Conservation (phyloP, 306 rosid species). For the Adenanthera pavonina region DNA sequence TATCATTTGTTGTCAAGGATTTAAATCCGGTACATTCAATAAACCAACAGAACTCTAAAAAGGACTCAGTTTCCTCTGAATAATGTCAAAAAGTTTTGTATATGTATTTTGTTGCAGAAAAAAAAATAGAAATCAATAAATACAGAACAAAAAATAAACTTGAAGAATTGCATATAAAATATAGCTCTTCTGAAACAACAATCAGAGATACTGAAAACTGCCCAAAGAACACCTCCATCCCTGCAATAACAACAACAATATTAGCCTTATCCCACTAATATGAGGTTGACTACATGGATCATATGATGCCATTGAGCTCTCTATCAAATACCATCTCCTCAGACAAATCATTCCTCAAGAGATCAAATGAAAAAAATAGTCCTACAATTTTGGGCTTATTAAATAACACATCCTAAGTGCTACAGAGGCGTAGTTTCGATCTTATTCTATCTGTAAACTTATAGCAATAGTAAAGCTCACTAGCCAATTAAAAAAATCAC, state of each 20-base stretch:
- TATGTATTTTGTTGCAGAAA: background rate
- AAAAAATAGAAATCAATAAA: background rate
- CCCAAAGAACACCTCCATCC: background rate
- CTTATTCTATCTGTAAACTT: background rate
- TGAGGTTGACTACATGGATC: too few species aligned
- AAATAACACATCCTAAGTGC: background rate
- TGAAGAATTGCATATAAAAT: background rate
- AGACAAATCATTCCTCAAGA: too few species aligned
- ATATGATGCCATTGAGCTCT: too few species aligned
- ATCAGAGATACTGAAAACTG: background rate
- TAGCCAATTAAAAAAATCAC: too few species aligned
- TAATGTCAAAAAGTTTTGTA: background rate
- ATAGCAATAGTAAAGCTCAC: background rate
- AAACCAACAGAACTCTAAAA: background rate
- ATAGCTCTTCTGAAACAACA: background rate
- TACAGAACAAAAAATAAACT: background rate
- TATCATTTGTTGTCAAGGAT: background rate
- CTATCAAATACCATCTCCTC: too few species aligned
- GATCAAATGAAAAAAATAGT: background rate
- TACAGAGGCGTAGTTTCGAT: background rate
- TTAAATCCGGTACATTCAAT: background rate
- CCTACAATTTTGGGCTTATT: background rate
- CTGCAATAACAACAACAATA: too few species aligned
- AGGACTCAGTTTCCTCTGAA: background rate
- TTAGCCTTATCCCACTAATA: too few species aligned